Evolutionary conservation across 805 yeast species (phyloP).

Genomic region (Candida broadrunensis): DNA sequence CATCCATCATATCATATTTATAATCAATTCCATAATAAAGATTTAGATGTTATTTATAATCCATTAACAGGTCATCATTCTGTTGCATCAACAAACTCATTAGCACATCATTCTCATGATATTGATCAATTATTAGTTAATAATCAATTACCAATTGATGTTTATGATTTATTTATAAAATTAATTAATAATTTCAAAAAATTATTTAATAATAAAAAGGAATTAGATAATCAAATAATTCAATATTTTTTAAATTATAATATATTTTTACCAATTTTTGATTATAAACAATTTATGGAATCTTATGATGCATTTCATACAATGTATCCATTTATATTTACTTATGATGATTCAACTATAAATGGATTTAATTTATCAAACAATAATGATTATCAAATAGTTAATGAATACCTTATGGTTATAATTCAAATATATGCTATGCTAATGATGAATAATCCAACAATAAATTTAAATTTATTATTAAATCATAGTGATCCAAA

Average conservation of each 20-base stretch:
- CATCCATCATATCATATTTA: slow-evolving; percentile 36
- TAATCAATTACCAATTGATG: slow-evolving; percentile 33
- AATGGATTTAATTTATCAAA: slow-evolving; percentile 48
- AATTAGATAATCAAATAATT: slow-evolving; percentile 46
- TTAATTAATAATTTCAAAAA: slow-evolving; percentile 43
- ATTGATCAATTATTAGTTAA: slow-evolving; percentile 15
- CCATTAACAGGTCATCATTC: slow-evolving; percentile 31
- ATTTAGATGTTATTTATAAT: slow-evolving; percentile 37
- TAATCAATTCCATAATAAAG: slow-evolving; percentile 34
- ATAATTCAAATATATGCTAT: slow-evolving; percentile 50
- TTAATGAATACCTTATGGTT: slow-evolving; percentile 41
- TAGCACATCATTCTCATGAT: slow-evolving; percentile 5
- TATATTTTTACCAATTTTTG: slow-evolving; percentile 53
- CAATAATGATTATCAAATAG: slow-evolving; percentile 40
- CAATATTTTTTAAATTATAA: slow-evolving; percentile 52
- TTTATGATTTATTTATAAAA: slow-evolving; percentile 42
- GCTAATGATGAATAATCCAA: slow-evolving; percentile 49
- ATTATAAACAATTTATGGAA: slow-evolving; percentile 50
- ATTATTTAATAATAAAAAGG: slow-evolving; percentile 31
- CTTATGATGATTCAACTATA: slow-evolving; percentile 44
- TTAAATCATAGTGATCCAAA: slow-evolving; percentile 36
- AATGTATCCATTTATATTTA: slow-evolving; percentile 46
- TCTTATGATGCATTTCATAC: slow-evolving; percentile 48
- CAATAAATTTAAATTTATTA: slow-evolving; percentile 37
- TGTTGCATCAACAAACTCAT: background rate